Evolutionary conservation across 345 rosid species (phyloP).

Genomic region (Citrus maxima): DNA sequence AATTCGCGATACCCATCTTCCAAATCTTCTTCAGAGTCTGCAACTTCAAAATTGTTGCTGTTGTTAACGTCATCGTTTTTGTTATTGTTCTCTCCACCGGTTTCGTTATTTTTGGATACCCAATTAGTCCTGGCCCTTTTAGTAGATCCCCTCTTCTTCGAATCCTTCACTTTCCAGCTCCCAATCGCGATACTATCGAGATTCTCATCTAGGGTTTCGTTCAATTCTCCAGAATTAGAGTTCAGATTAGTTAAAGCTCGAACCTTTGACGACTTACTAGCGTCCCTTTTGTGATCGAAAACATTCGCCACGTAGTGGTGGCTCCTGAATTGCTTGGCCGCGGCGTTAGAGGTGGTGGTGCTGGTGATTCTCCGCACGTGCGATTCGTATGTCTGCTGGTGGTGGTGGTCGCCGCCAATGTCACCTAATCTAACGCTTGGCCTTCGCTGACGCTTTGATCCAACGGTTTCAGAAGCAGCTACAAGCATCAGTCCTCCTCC

Average conservation of each 20-base stretch:
- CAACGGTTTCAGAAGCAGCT: slow-evolving; percentile 49
- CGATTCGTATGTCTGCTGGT: slow-evolving; percentile 42
- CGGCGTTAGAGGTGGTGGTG: neutral
- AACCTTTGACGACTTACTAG: slow-evolving; percentile 48
- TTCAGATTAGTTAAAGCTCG: slow-evolving; percentile 57
- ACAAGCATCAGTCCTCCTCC: slow-evolving; percentile 24
- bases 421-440: slow-evolving; percentile 94
- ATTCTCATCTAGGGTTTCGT: slow-evolving; percentile 59
- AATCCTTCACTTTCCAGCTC: slow-evolving; percentile 63
- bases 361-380: slow-evolving; percentile 38
- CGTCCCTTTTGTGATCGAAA: slow-evolving; percentile 26
- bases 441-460: slow-evolving; percentile 74
- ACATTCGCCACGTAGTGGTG: neutral
- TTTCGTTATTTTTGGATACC: slow-evolving; percentile 52
- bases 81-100: slow-evolving; percentile 11
- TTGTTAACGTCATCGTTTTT: neutral
- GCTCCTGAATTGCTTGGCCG: slow-evolving; percentile 3
- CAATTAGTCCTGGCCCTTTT: slow-evolving; percentile 67
- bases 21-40: slow-evolving; percentile 51
- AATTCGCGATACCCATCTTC: slow-evolving; percentile 54
- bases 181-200: slow-evolving; percentile 60
- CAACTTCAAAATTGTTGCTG: slow-evolving; percentile 12
- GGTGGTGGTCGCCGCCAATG: slow-evolving; percentile 65
- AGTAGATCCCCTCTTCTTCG: slow-evolving; percentile 39
- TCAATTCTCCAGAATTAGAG: slow-evolving; percentile 32